Percentiles rank a stretch among this genome's conserved stretches.
phyloP scores from a whole-genome alignment of 768 basidiomycete species.

The Tricholoma flavovirens region DNA sequence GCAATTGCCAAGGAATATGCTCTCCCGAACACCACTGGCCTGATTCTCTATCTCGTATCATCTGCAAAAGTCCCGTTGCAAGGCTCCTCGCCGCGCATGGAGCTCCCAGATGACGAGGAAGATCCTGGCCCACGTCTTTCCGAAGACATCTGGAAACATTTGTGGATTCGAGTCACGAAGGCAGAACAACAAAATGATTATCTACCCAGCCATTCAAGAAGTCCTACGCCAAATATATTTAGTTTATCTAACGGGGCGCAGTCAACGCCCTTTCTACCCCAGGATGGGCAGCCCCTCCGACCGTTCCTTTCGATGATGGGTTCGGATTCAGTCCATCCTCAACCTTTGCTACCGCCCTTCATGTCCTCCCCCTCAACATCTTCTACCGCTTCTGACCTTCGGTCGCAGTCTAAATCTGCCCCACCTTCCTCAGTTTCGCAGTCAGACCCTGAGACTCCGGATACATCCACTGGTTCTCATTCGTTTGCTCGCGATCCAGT shows the following conservation, averaged over 20 bases:
- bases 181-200: constrained; percentile 50
- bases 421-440: constrained; percentile 32
- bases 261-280: constrained; percentile 37
- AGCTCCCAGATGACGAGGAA: constrained; percentile 24
- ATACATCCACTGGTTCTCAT: constrained; percentile 37
- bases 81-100: constrained; percentile 7
- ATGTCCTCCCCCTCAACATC: constrained; percentile 50
- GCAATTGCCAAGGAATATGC: constrained; percentile 94
- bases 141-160: constrained; percentile 80
- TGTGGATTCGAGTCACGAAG: constrained; percentile 72
- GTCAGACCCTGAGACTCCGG: constrained; percentile 47
- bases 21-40: constrained; percentile 77
- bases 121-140: constrained; percentile 77
- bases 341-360: constrained; percentile 28
- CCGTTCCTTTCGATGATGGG: constrained; percentile 41
- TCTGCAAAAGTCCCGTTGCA: constrained; percentile 14
- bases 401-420: constrained; percentile 42
- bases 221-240: constrained; percentile 34
- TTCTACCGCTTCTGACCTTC: constrained; percentile 46
- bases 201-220: constrained; percentile 27
- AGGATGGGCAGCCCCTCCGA: constrained; percentile 32
- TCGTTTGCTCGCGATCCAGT: constrained; percentile 28
- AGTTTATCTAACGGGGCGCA: constrained; percentile 35
- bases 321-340: constrained; percentile 29
- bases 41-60: constrained; percentile 75